Evolutionary conservation across 2,329 filamentous ascomycete species (phyloP).

Genomic region (Exophiala sp.): DNA sequence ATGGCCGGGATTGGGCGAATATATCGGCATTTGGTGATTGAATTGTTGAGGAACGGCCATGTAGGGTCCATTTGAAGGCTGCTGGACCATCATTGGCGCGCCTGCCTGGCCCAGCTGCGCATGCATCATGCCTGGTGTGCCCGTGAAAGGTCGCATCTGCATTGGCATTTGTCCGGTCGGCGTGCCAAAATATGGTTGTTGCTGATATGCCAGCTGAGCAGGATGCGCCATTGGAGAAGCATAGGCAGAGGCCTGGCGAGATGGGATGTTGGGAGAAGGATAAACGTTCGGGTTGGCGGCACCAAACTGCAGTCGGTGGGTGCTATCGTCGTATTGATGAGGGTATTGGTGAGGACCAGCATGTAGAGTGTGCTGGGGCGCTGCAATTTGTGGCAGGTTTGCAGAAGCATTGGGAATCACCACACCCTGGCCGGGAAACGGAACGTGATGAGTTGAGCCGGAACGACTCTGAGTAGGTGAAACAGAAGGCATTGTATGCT

Average conservation of each 20-base stretch:
- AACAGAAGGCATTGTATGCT: conserved; percentile 54
- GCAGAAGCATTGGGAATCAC: conserved; percentile 72
- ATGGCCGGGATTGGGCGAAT: conserved; percentile 68
- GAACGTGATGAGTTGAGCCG: conserved; percentile 58
- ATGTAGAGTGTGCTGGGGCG: conserved; percentile 71
- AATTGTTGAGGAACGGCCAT: conserved; percentile 66
- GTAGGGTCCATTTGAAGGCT: conserved; percentile 60
- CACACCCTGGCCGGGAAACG: conserved; percentile 78
- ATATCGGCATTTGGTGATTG: conserved; percentile 73
- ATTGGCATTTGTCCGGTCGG: conserved; percentile 56
- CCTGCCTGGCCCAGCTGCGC: conserved; percentile 67
- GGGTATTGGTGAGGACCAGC: conserved; percentile 71
- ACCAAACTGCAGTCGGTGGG: conserved; percentile 82
- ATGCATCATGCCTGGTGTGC: conserved; percentile 65
- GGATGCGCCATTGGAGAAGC: conserved; percentile 62
- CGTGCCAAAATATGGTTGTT: conserved; percentile 64
- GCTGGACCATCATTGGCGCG: conserved; percentile 76
- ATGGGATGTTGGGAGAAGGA: conserved; percentile 72
- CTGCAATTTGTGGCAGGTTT: conserved; percentile 61
- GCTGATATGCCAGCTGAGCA: conserved; percentile 64
- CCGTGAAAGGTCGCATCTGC: conserved; percentile 65
- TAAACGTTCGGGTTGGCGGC: conserved; percentile 72
- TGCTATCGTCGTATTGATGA: conserved; percentile 65
- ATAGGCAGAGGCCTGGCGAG: conserved; percentile 61
- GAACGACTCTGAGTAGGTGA: conserved; percentile 61